Evolutionary conservation across 768 basidiomycete genomes (phyloP), one percentile per base, ranked within the genome.

Genomic region (Suillus variegatus): DNA sequence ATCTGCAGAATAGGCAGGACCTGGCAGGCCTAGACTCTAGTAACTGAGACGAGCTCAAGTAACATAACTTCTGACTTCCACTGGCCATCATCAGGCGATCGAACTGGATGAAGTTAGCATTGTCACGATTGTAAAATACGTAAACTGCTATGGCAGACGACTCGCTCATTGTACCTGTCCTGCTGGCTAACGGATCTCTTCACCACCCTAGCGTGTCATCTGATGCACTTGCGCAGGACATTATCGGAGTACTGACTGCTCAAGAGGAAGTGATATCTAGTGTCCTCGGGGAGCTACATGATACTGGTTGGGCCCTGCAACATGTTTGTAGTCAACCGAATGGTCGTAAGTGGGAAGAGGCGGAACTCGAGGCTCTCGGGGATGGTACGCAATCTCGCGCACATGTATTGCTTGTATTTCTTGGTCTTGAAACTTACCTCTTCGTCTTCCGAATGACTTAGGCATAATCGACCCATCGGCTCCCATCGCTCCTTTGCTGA

Each of bases 251-350:
- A 43, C 78, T 93, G 54, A 72, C 83, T 44, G 70, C 73, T 14
- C 69, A 79, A 32, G 82, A 85, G 25, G 84, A 85, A 25, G 81
- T 89, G 64, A 83, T 78, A 69, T 68, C 75, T 20, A 88, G 88
- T 46, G 75, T 88, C 18, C 79, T 90, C 4, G 87, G 86, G 12
- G 84, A 85, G 69, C 77, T 89, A 18, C 77, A 84, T 51, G 83
- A 87, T 38, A 76, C 74, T 62, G 85, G 84, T 6, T 94, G 92
- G 92, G 89, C 85, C 25, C 74, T 94, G 65, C 92, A 92, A 74
- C 79, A 74, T 62, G 82, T 92, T 54, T 82, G 89, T 56, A 79
- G 74, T 47, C 87, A 93, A 72, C 80, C 77, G 25, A 76, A 75
- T 56, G 91, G 91, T 58, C 80, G 87, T 28, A 73, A 79, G 63